Base-by-base conservation (phyloP, 139 green algal genomes). In the Astrephomene gubernaculifera region DNA sequence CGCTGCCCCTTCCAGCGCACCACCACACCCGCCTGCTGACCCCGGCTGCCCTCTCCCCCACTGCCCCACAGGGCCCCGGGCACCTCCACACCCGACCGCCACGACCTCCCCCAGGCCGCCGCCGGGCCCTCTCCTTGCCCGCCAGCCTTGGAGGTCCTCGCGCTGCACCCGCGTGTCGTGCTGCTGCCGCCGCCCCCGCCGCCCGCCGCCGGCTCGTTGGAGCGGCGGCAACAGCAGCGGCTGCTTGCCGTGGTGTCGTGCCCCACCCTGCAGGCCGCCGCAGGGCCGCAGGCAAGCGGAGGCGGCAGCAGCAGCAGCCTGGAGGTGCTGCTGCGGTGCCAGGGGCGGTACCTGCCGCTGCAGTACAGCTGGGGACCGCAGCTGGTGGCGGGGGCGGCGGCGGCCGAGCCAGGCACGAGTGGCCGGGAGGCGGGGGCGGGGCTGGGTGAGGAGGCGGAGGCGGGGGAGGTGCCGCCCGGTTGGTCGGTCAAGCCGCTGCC, bases 261-360 rank as follows among this genome's bases (percentile, higher is more conserved):
- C 25, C 35, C 67, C 24, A 54, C n/a, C 68, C 12, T 2, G 21
- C 14, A 25, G 19, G 35, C 33, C 4, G 33, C 67, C 67, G 10
- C 24, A 52, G n/a, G n/a, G 35, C 67, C 33, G 67, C 67, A 31
- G 39, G 2, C 5, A 39, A 54, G 25, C 38, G 38, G 39, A 57
- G 21, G 22, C 38, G 39, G 38, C 21, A 54, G 36, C 68, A 17
- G 29, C 19, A 31, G 68, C 68, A 75, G 38, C 65, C 53, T 81
- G 24, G 73, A 81, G 52, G 25, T 81, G 36, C 73, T 81, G 52
- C 29, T 81, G 8, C 73, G 73, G 5, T 49, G 53, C 53, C 43
- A 69, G 22, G 29, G 36, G 5, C 31, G 53, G 0, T 81, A 81
- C 54, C 21, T 81, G 53, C 52, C 73, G 2, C 5, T 81, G 0